Conservation (phyloP, 306 rosid genomes). For the Malus orientalis region DNA sequence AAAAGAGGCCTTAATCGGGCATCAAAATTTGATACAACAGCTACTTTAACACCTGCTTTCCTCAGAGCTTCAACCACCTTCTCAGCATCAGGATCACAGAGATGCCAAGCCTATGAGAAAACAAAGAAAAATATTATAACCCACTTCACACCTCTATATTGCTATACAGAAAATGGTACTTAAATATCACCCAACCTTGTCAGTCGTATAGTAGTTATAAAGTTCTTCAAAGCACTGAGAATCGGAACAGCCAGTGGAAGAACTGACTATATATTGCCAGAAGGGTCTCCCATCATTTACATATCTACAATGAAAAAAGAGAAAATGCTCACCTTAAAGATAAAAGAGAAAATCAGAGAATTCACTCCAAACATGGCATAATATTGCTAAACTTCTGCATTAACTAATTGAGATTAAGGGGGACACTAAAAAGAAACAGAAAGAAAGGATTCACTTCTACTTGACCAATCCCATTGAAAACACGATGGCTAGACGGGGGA, state of each 20-base stretch:
- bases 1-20: conserved; percentile 82
- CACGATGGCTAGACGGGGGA: too few species aligned
- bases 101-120: conserved; percentile 86
- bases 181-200: conserved; percentile 49
- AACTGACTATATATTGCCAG: conserved; percentile 93
- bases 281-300: conserved; percentile 93
- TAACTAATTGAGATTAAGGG: too few species aligned
- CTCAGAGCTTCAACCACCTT: conserved; percentile 61
- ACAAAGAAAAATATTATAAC: conserved; percentile 6
- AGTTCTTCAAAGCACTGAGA: conserved; percentile 92
- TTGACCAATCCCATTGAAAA: too few species aligned
- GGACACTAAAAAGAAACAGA: too few species aligned
- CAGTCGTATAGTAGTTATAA: conserved; percentile 71
- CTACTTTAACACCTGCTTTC: conserved; percentile 75
- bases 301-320: conserved; percentile 48
- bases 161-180: background rate
- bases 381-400: too few species aligned
- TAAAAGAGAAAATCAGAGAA: too few species aligned
- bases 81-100: conserved; percentile 80
- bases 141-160: background rate
- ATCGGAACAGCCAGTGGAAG: conserved; percentile 91
- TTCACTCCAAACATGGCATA: too few species aligned
- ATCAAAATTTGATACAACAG: conserved; percentile 84
- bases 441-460: too few species aligned
- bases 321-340: background rate